Evolutionary conservation across 306 rosid genomes (phyloP).

Genomic region (Quercus agrifolia): DNA sequence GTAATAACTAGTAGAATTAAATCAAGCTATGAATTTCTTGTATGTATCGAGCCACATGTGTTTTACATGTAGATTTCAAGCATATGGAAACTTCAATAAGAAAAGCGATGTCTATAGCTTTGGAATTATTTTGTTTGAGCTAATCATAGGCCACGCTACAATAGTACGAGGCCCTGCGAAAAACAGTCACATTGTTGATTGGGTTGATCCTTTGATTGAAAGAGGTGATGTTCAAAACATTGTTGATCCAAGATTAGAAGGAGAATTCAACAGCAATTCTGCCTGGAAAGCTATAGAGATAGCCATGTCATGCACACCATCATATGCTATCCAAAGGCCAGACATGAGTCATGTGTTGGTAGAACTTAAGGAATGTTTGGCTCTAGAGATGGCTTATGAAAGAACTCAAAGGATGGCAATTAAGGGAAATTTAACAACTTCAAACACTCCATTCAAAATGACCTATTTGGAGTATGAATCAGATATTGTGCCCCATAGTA

Average conservation of each 20-base stretch:
- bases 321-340: conserved; percentile 19
- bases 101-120: conserved; percentile 25
- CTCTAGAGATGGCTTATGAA: conserved; percentile 3
- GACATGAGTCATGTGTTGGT: conserved; percentile 22
- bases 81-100: background rate
- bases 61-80: background rate
- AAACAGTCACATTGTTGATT: background rate
- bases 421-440: background rate
- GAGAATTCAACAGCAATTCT: conserved; percentile 14
- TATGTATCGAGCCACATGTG: background rate
- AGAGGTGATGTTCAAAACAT: conserved; percentile 1
- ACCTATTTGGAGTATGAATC: background rate
- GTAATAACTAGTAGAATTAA: background rate
- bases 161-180: background rate
- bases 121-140: conserved; percentile 25
- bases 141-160: conserved; percentile 13
- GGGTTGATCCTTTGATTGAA: conserved; percentile 5
- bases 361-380: conserved; percentile 26
- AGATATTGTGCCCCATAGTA: background rate
- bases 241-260: conserved; percentile 11
- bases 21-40: background rate
- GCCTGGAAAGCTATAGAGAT: conserved; percentile 25
- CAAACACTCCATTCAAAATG: background rate
- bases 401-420: background rate
- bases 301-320: conserved; percentile 13